phyloP scores from a whole-genome alignment of 2,329 filamentous ascomycete species.

The Nemania abortiva region DNA sequence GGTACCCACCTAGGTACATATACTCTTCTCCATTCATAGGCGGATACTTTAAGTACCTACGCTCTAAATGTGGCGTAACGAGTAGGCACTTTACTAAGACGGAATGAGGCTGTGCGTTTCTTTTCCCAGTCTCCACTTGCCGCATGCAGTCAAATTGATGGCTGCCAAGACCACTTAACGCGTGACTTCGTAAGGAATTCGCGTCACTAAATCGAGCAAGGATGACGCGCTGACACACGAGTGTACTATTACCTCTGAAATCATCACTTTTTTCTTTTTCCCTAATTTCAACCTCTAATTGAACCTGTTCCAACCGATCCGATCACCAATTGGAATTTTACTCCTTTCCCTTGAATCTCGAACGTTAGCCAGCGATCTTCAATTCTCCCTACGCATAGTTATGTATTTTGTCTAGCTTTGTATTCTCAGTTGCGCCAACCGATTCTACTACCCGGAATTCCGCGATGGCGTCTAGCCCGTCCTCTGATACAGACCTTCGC shows the following conservation, averaged over 20 bases:
- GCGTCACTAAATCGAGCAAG: slow-evolving; percentile 44
- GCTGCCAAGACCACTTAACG: slow-evolving; percentile 48
- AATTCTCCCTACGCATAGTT: background rate
- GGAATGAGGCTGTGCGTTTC: slow-evolving; percentile 10
- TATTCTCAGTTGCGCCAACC: background rate
- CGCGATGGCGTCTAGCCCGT: slow-evolving; percentile 40
- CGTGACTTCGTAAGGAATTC: slow-evolving; percentile 51
- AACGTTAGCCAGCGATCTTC: background rate
- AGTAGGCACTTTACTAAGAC: background rate
- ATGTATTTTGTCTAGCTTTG: slow-evolving; percentile 4
- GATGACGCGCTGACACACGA: slow-evolving; percentile 46
- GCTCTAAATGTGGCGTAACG: background rate
- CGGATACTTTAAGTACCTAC: too few relatives aligned
- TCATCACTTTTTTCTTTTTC: slow-evolving; percentile 44
- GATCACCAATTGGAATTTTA: slow-evolving; percentile 5
- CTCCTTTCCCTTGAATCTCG: background rate
- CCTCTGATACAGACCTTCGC: slow-evolving; percentile 37
- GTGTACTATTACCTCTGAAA: slow-evolving; percentile 40
- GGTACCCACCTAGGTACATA: background rate
- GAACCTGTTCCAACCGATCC: slow-evolving; percentile 4
- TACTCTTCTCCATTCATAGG: too few relatives aligned
- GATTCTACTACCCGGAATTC: background rate
- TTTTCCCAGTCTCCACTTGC: background rate
- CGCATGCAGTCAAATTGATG: background rate
- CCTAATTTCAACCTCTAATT: background rate